A percentile compares a stretch with the other conserved stretches of the same genome.
These are phyloP conservation scores for Cadophora sp. DNA, from an alignment of 2,329 filamentous ascomycete species.

Conservation along the genomic window DNA sequence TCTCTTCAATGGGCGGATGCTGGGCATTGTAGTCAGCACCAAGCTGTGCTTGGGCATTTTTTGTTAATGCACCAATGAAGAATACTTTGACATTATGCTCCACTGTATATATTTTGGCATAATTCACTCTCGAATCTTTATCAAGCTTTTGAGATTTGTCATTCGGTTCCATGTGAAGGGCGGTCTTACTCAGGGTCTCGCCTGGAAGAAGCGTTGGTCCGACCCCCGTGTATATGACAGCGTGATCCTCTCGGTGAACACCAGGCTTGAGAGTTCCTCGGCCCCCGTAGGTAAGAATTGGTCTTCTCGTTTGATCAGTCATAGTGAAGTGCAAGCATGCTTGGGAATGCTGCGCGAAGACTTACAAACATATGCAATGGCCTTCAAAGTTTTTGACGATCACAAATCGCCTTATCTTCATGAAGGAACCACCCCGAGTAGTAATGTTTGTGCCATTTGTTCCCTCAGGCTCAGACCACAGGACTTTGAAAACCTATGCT, in stretches of 20 bases:
- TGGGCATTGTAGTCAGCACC: slow-evolving; percentile 2
- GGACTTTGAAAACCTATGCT: slow-evolving; percentile 23
- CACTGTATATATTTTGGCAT: slow-evolving; percentile 41
- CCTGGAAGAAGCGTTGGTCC: background rate
- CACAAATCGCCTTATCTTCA: slow-evolving; percentile 35
- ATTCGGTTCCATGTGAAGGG: slow-evolving; percentile 23
- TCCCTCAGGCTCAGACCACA: slow-evolving; percentile 21
- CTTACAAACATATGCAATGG: slow-evolving; percentile 36
- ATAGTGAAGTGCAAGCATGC: too few relatives aligned
- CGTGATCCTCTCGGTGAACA: slow-evolving; percentile 18
- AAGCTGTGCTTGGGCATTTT: background rate
- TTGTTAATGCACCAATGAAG: slow-evolving; percentile 32
- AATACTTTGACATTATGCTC: slow-evolving; percentile 41
- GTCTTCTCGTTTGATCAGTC: background rate
- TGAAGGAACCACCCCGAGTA: background rate
- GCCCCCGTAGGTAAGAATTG: slow-evolving; percentile 25
- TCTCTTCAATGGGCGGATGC: background rate
- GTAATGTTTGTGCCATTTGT: slow-evolving; percentile 1
- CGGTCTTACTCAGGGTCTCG: slow-evolving; percentile 22
- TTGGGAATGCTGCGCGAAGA: background rate
- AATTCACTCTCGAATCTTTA: slow-evolving; percentile 36
- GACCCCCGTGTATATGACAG: slow-evolving; percentile 9
- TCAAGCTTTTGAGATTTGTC: slow-evolving; percentile 25
- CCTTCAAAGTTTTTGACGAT: slow-evolving; percentile 20
- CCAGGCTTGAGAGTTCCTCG: slow-evolving; percentile 28